Evolutionary conservation across 2,329 filamentous ascomycete species (phyloP), one percentile per base, ranked within the genome.

Genomic region (Pseudogymnoascus sp.): DNA sequence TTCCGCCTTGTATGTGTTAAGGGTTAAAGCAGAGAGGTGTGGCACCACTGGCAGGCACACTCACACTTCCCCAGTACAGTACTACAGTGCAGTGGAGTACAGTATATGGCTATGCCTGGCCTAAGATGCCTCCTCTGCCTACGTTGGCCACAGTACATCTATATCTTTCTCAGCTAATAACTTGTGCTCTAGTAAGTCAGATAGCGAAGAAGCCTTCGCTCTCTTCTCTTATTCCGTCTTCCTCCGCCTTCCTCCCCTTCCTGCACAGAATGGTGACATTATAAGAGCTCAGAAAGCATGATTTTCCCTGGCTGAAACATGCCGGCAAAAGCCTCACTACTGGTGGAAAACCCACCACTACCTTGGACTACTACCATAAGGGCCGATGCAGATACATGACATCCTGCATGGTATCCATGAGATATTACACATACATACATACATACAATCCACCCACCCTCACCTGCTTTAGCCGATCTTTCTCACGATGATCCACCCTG

Each of bases 401-500:
- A 54, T 54, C 47, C 8, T 54, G 47, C 47, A 54, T 54, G 47
- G 26, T 10, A 54, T 54, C 47, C 47, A 54, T 54, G 26, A 18
- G 47, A 54, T 54, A 54, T 26, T 16, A 26, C 16, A 54, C 23
- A 14, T 18, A 11, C 40, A 45, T 45, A 45, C 40, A 31, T 54
- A 11, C 47, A 10, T 51, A 23, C 26, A 54, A 18, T 54, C 11
- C 29, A 10, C 29, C 29, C 47, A 54, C 26, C 26, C 47, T 54
- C 26, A 18, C 47, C 26, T 54, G 47, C 47, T 54, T 54, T 54
- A 54, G 47, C n/a, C 26, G 47, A 54, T 54, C 26, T 16, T 54
- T 54, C 47, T 54, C 47, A 31, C 26, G 23, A 54, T 54, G 47
- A 54, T 54, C 47, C 47, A 54, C 47, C 47, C 47, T 31, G 47